Evolutionary conservation across 345 rosid genomes (phyloP), one percentile per base, ranked within the genome.

Genomic region (Crucihimalaya himalaica): DNA sequence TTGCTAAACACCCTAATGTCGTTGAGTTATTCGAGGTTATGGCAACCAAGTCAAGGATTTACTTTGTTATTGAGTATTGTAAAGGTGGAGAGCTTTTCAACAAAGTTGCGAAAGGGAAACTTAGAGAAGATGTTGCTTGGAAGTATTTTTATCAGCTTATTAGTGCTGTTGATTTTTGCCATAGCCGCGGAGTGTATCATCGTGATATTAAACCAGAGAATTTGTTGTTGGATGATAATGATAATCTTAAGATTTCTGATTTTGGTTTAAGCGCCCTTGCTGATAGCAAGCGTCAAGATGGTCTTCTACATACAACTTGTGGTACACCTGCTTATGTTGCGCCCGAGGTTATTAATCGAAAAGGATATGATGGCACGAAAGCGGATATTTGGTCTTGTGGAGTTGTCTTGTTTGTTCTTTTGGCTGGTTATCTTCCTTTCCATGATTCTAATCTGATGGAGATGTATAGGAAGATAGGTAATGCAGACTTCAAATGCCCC

Each of bases 361-460:
- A 84, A 57, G 92, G 97, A 25, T 90, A 90, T 37, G 92, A 88
- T 52, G 91, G 93, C 13, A 85, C 80, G 6, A 89, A 87, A 60
- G 88, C 88, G 8, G 93, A 90, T 67, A 79, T 85, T 71, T 90
- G 96, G 96, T 90, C 96, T 21, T 88, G 96, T 43, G 94, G 96
- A 32, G 90, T 90, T 79, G 92, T 90, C 6, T 76, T 90, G 59
- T 90, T 61, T 78, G 97, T 90, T 27, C 77, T 90, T 11, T 76
- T 90, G 77, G 87, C 94, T 23, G 97, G 94, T 45, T 87, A 85
- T 77, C 86, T 90, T 15, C 97, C 97, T 0, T 90, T 90, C 68
- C 84, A 90, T 51, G 94, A 88, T 55, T 71, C 92, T 1, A 90
- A 90, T 78, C 71, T 90, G 39, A 88, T 90, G 88, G 90, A 83